Base-by-base conservation (phyloP, 768 basidiomycete genomes). In the Agrocybe praecox region DNA sequence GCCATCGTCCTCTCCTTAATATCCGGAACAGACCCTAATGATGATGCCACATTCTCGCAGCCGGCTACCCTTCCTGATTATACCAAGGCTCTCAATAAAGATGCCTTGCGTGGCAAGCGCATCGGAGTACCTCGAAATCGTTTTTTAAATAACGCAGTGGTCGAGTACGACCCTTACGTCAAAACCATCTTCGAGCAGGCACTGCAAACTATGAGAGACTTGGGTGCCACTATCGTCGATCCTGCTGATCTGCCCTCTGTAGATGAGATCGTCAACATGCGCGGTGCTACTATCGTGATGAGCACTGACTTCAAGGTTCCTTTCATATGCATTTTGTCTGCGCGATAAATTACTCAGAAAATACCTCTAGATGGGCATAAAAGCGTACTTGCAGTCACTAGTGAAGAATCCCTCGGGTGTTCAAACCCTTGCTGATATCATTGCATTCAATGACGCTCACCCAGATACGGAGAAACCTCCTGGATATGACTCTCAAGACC, bases 231-330 rank as follows among this genome's bases (percentile, higher is more conserved):
- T 1, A 72, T 89, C 5, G 74, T 88, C 7, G 87, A 89, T 62
- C 84, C 86, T 0, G 82, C 85, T 1, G 83, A 88, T 56, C 69
- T 89, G 15, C 80, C 85, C 0, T 81, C 81, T 24, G 81, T 80
- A 2, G 74, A 78, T 1, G 84, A 83, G 52, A 76, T 84, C 9
- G 61, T 74, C n/a, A 57, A 61, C 2, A 80, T 80, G 0, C 76
- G 77, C 17, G 83, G 84, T 53, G 85, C 88, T 65, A 80, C 74
- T 0, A 67, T 83, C 17, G 86, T 87, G 2, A 58, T 84, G 21
- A 61, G 73, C 10, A 71, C 74, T 0, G 86, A 88, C 58, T 84
- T 88, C 71, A 88, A 86, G 76, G 87, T 81, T 48, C 40, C 64
- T n/a, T 11, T 26, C 15, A 10, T 22, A 24, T 21, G 10, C n/a